phyloP scores from a whole-genome alignment of 2,329 filamentous ascomycete species.

The Xylariales sp. region DNA sequence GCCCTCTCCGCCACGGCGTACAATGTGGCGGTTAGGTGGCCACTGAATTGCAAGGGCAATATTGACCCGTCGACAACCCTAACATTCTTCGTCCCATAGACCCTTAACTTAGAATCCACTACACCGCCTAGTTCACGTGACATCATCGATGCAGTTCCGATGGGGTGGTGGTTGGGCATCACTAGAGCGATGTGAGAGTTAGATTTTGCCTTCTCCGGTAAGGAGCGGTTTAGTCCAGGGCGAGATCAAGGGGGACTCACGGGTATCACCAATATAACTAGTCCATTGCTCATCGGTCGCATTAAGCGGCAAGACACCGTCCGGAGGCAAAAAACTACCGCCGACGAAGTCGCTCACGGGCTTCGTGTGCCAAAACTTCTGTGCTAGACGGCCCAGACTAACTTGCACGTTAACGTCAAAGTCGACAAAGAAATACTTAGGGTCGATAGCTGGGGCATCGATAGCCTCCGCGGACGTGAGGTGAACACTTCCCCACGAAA shows the following conservation, averaged over 20 bases:
- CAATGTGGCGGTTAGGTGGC: conserved; percentile 61
- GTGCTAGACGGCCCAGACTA: conserved; percentile 47
- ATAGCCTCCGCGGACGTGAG: conserved; percentile 52
- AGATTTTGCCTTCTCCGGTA: not conserved
- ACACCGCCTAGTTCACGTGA: conserved; percentile 61
- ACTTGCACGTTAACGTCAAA: conserved; percentile 52
- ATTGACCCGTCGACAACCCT: conserved; percentile 62
- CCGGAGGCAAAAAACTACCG: conserved; percentile 39
- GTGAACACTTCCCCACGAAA: conserved; percentile 56
- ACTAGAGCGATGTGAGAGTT: conserved; percentile 33
- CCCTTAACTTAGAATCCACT: conserved; percentile 58
- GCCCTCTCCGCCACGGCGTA: conserved; percentile 65
- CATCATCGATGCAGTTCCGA: conserved; percentile 64
- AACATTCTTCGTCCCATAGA: conserved; percentile 63
- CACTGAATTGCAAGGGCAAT: conserved; percentile 62
- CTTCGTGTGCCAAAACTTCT: conserved; percentile 49
- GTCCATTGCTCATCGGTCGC: conserved; percentile 49
- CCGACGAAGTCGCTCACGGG: conserved; percentile 43
- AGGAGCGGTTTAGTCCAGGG: not conserved
- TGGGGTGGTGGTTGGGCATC: conserved; percentile 57
- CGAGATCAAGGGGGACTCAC: conserved; percentile 15
- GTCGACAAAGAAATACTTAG: conserved; percentile 51
- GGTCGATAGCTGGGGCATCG: conserved; percentile 53
- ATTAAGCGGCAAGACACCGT: conserved; percentile 45
- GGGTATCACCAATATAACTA: conserved; percentile 36